Evolutionary conservation across 2,329 filamentous ascomycete genomes (phyloP).

Genomic region (Diplocarpon rosae): DNA sequence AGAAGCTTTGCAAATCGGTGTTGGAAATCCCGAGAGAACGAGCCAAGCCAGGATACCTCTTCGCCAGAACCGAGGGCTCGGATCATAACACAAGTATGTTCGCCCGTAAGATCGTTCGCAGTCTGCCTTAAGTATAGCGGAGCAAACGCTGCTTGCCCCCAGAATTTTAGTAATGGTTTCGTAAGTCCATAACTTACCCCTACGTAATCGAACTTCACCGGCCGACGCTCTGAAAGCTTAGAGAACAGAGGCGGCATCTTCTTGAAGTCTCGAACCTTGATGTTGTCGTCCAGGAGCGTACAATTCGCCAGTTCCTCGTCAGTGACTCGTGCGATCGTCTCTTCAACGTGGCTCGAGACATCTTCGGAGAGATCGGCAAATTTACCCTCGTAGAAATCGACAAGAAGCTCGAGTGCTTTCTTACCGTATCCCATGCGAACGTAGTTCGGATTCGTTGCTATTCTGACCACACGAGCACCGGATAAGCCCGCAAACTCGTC

Average conservation of each 20-base stretch:
- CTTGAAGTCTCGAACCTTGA: slow-evolving; percentile 80
- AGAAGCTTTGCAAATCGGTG: slow-evolving; percentile 82
- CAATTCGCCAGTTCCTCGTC: slow-evolving; percentile 70
- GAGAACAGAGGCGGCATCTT: slow-evolving; percentile 91
- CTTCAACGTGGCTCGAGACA: slow-evolving; percentile 37
- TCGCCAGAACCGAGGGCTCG: slow-evolving; percentile 59
- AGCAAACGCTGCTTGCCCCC: slow-evolving; percentile 78
- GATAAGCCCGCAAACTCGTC: slow-evolving; percentile 91
- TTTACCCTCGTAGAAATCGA: slow-evolving; percentile 91
- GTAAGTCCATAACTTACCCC: slow-evolving; percentile 95
- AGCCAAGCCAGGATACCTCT: slow-evolving; percentile 76
- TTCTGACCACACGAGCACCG: slow-evolving; percentile 82
- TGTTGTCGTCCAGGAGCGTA: slow-evolving; percentile 72
- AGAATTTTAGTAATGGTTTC: slow-evolving; percentile 81
- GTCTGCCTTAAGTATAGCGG: slow-evolving; percentile 94
- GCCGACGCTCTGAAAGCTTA: slow-evolving; percentile 71
- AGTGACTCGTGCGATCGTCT: slow-evolving; percentile 65
- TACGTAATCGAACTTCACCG: slow-evolving; percentile 76
- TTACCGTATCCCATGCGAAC: slow-evolving; percentile 87
- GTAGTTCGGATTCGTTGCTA: slow-evolving; percentile 94
- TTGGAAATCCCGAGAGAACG: slow-evolving; percentile 89
- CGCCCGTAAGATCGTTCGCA: slow-evolving; percentile 88
- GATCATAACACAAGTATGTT: slow-evolving; percentile 97
- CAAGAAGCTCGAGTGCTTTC: slow-evolving; percentile 74
- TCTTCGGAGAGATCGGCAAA: slow-evolving; percentile 76